Evolutionary conservation across 2,329 filamentous ascomycete species (phyloP).

Genomic region (Xylariales sp.): DNA sequence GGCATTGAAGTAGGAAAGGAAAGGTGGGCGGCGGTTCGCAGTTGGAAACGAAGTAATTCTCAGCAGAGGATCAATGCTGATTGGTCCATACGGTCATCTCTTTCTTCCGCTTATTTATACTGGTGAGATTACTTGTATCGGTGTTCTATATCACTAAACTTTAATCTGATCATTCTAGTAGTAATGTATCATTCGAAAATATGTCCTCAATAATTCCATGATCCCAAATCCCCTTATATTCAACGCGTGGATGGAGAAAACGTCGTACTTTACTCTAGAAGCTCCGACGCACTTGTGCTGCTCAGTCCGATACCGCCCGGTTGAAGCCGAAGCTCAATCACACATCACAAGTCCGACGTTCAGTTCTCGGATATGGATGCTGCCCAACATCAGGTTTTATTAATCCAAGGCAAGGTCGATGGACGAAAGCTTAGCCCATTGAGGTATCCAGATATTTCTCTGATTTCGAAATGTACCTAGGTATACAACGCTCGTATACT

Average conservation of each 20-base stretch:
- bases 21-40: not conserved
- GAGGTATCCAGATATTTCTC: too few species aligned
- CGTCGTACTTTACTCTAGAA: not conserved
- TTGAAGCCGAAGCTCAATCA: not conserved
- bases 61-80: not conserved
- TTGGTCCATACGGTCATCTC: not conserved
- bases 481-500: too few species aligned
- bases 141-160: not conserved
- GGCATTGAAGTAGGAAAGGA: slow-evolving; percentile 8
- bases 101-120: not conserved
- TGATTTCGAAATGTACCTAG: too few species aligned
- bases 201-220: too few species aligned
- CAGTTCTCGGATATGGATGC: not conserved
- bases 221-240: not conserved
- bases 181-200: too few species aligned
- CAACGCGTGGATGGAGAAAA: not conserved
- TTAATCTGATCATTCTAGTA: not conserved
- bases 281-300: not conserved
- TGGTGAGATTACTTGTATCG: not conserved
- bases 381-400: not conserved
- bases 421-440: too few species aligned
- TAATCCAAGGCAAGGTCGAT: not conserved
- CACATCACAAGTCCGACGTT: too few species aligned
- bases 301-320: not conserved
- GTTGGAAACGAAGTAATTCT: slow-evolving; percentile 3